Conservation (phyloP, 805 yeast species). For the Wickerhamiella allomyrinae region DNA sequence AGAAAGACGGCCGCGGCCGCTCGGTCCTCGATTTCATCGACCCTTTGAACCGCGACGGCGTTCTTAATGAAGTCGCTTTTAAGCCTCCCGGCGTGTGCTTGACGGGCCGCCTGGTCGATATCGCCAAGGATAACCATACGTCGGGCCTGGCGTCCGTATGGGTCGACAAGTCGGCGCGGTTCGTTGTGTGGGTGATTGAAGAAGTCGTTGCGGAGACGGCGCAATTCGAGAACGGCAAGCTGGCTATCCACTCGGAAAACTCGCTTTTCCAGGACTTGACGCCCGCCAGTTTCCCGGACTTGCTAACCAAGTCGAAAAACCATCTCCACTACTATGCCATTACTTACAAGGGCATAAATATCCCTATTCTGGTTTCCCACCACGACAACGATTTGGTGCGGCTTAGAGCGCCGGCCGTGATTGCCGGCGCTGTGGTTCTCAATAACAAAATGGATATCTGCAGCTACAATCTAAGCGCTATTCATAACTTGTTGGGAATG, state of each 20-base stretch:
- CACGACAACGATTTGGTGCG: constrained; percentile 1
- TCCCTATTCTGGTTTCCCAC: constrained; percentile 6
- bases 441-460: constrained; percentile 41
- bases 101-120: constrained; percentile 70
- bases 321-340: constrained; percentile 1
- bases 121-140: constrained; percentile 48
- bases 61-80: constrained; percentile 1
- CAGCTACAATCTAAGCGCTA: constrained; percentile 15
- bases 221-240: constrained; percentile 34
- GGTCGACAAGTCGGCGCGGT: constrained; percentile 59
- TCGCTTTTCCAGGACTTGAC: constrained; percentile 36
- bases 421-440: constrained; percentile 10
- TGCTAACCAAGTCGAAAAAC: neutral
- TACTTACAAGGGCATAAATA: constrained; percentile 3
- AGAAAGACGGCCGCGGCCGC: constrained; percentile 43
- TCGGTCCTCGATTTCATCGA: constrained; percentile 53
- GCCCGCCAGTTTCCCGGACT: neutral
- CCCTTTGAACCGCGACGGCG: constrained; percentile 4
- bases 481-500: constrained; percentile 14
- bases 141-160: constrained; percentile 79
- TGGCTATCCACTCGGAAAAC: constrained; percentile 20
- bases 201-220: constrained; percentile 40
- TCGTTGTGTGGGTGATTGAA: constrained; percentile 73
- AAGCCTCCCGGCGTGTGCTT: neutral
- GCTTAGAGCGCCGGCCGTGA: constrained; percentile 5